Percentiles rank a stretch among this genome's conserved stretches.
phyloP scores from a whole-genome alignment of 1,284 basidiomycete species.

The Boletus sp. region DNA sequence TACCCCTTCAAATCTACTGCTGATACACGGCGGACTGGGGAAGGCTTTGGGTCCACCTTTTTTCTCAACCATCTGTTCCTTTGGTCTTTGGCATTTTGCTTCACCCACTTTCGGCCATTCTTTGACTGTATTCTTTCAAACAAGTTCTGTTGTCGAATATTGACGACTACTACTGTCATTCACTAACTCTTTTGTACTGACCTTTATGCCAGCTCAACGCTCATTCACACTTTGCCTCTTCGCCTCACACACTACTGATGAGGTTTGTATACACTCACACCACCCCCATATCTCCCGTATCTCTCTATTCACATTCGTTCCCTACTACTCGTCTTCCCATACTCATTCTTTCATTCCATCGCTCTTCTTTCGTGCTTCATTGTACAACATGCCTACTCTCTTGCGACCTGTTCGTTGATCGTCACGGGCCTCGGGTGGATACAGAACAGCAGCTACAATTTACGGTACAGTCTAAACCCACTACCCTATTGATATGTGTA shows the following conservation, averaged over 20 bases:
- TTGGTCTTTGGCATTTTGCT: not conserved
- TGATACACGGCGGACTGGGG: conserved; percentile 1
- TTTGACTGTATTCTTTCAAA: not conserved
- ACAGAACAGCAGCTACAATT: conserved; percentile 13
- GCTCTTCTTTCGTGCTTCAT: conserved; percentile 7
- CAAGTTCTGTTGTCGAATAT: not conserved
- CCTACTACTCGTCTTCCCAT: not conserved
- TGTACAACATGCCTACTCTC: conserved; percentile 18
- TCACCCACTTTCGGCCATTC: not conserved
- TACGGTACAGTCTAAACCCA: conserved; percentile 16
- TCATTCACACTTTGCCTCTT: conserved; percentile 8
- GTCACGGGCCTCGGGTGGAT: not conserved
- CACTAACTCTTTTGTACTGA: conserved; percentile 1
- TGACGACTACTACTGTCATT: not conserved
- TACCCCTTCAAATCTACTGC: not conserved
- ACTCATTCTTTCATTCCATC: not conserved
- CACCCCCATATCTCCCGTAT: not conserved
- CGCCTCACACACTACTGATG: not conserved
- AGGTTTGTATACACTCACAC: conserved; percentile 14
- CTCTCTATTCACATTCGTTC: conserved; percentile 3
- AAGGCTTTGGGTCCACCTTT: not conserved
- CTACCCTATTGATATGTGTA: conserved; percentile 18
- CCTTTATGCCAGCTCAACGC: not conserved
- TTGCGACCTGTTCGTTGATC: conserved; percentile 13
- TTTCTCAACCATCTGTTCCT: not conserved